phyloP scores from a whole-genome alignment of 2,329 filamentous ascomycete genomes.

The Neonectria neomacrospora region DNA sequence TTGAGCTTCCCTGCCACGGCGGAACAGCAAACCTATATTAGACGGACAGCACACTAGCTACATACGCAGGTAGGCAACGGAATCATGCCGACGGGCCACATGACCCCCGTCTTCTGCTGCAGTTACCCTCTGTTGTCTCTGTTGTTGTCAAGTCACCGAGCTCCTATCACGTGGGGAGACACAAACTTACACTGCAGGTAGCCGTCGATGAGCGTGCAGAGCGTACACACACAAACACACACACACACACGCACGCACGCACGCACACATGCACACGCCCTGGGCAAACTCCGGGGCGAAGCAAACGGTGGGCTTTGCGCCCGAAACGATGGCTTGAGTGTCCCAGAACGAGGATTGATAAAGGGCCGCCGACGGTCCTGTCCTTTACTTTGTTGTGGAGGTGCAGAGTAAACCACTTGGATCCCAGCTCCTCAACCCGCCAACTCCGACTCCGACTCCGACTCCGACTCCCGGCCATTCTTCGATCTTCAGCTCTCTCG shows the following conservation, averaged over 20 bases:
- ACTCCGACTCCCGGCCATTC: neutral
- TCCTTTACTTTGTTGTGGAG: slow-evolving; percentile 5
- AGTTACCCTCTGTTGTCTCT: neutral
- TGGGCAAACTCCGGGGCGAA: neutral
- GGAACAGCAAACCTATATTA: slow-evolving; percentile 11
- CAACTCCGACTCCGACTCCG: neutral
- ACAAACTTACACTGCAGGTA: slow-evolving; percentile 26
- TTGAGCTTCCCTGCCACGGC: slow-evolving; percentile 17
- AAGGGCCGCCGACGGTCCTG: neutral
- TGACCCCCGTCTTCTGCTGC: neutral
- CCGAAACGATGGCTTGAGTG: neutral
- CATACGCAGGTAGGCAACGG: neutral
- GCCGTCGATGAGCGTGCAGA: slow-evolving; percentile 15
- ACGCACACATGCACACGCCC: slow-evolving; percentile 2
- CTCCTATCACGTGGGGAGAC: slow-evolving; percentile 20
- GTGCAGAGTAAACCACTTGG: neutral
- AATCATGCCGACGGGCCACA: neutral
- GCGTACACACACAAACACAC: neutral
- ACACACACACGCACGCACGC: neutral
- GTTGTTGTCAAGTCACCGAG: neutral
- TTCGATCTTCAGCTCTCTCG: neutral
- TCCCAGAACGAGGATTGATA: slow-evolving; percentile 11
- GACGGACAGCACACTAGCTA: neutral
- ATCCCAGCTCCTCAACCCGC: neutral
- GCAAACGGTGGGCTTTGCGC: slow-evolving; percentile 16